A percentile compares a stretch with the other conserved stretches of the same genome.
These are phyloP conservation scores for Clathrus columnatus DNA, from an alignment of 768 basidiomycete genomes.

Conservation along the genomic window DNA sequence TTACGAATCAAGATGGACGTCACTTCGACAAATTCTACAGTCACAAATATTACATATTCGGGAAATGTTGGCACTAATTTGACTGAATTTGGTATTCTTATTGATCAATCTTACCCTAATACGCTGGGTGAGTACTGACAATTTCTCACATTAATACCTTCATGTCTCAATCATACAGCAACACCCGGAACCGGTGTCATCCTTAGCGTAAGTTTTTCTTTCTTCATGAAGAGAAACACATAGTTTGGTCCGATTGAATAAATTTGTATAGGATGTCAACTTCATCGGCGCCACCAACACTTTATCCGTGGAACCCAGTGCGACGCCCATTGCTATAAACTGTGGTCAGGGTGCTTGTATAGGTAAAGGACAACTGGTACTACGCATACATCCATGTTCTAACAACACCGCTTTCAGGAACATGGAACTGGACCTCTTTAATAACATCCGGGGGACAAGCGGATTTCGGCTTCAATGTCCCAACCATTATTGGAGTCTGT, in stretches of 20 bases:
- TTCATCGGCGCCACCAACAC: constrained; percentile 35
- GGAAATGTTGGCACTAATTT: constrained; percentile 46
- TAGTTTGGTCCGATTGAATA: not conserved
- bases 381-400: not conserved
- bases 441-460: constrained; percentile 34
- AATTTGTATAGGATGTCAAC: constrained; percentile 36
- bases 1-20: constrained; percentile 55
- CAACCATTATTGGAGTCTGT: constrained; percentile 25
- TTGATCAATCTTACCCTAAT: constrained; percentile 57
- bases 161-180: not conserved
- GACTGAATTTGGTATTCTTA: constrained; percentile 44
- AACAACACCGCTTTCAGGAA: constrained; percentile 7
- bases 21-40: constrained; percentile 35
- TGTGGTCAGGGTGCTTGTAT: constrained; percentile 45
- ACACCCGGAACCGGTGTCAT: constrained; percentile 47
- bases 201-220: constrained; percentile 35
- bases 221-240: not conserved
- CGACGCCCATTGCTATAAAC: constrained; percentile 42
- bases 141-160: too few relatives aligned
- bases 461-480: constrained; percentile 29
- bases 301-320: constrained; percentile 34
- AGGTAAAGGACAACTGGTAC: constrained; percentile 25
- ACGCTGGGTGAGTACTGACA: constrained; percentile 26
- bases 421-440: constrained; percentile 45
- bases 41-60: constrained; percentile 26